Evolutionary conservation across 306 rosid genomes (phyloP), one percentile per base, ranked within the genome.

Genomic region (Gynostemma pentaphyllum): DNA sequence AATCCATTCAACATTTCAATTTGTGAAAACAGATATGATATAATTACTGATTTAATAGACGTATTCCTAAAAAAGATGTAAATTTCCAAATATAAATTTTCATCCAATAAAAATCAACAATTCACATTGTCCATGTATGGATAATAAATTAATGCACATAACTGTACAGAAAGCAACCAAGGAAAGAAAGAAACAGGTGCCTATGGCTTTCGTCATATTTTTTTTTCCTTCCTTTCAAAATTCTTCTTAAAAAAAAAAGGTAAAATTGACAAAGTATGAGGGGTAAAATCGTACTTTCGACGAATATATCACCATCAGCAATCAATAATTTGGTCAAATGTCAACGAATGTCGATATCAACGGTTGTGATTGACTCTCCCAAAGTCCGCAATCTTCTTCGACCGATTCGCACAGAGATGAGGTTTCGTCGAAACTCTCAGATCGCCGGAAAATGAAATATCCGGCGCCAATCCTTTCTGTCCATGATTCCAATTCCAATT

Each of bases 331-430:
- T 52, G 18, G 69, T 60, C 77, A 62, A 67, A 54, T 29, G 64
- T 29, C 72, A 70, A 75, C 69, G 53, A 83, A 75, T 46, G 64
- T 15, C 32, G 28, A 57, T 5, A 80, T 94, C 89, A 94, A 71
- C 97, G 96, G 82, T 84, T 86, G 53, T 70, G 80, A 63, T 71
- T 76, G 68, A 68, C 79, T 81, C 95, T 80, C 6, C 99, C 97
- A 50, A 94, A 88, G 74, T 94, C 99, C 7, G 80, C 94, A 48
- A 94, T 76, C 76, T 94, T 94, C 68, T 94, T 67, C 9, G 97
- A 94, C 18, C 99, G 88, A 71, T 89, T 94, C 22, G 74, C 76
- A 74, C 90, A 84, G 5, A 82, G 74, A 13, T 87, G 83, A 12
- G 94, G 89, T 68, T 83, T 87, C 60, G 62, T 51, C 45, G 85